Percentiles rank a stretch among this genome's conserved stretches.
Evolutionary conservation across 2,329 filamentous ascomycete genomes (phyloP).

Genomic region (Colletotrichum acutatum): DNA sequence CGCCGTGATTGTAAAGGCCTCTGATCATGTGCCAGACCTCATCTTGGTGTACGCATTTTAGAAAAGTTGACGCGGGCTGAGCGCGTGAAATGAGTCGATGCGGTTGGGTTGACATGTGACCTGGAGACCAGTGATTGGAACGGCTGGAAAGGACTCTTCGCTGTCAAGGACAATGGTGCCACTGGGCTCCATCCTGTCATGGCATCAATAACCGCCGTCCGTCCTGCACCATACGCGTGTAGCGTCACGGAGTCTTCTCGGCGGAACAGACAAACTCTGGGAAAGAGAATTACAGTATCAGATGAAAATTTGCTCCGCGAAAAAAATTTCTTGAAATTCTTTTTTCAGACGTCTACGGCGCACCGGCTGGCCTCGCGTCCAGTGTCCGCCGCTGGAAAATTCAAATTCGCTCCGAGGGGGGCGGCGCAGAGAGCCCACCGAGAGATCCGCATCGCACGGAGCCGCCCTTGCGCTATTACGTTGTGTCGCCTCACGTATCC

Average conservation of each 20-base stretch:
- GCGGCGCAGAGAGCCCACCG: conserved; percentile 10
- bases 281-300: background rate
- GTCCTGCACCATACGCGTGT: background rate
- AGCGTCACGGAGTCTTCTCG: background rate
- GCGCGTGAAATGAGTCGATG: background rate
- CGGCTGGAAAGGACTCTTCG: background rate
- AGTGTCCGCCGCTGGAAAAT: conserved; percentile 17
- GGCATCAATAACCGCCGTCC: background rate
- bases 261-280: background rate
- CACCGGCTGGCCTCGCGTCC: background rate
- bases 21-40: no score
- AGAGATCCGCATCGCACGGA: conserved; percentile 24
- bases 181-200: background rate
- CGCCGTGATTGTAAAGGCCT: background rate
- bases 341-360: conserved; percentile 2
- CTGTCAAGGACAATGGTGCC: background rate
- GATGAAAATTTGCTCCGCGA: background rate
- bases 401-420: background rate
- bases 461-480: conserved; percentile 26
- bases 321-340: background rate
- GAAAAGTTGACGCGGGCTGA: background rate
- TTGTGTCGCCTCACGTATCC: conserved; percentile 5
- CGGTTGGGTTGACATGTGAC: background rate
- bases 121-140: conserved; percentile 1
- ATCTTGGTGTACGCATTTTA: no score